Conservation (phyloP, 768 basidiomycete genomes). For the Suillus brevipes region DNA sequence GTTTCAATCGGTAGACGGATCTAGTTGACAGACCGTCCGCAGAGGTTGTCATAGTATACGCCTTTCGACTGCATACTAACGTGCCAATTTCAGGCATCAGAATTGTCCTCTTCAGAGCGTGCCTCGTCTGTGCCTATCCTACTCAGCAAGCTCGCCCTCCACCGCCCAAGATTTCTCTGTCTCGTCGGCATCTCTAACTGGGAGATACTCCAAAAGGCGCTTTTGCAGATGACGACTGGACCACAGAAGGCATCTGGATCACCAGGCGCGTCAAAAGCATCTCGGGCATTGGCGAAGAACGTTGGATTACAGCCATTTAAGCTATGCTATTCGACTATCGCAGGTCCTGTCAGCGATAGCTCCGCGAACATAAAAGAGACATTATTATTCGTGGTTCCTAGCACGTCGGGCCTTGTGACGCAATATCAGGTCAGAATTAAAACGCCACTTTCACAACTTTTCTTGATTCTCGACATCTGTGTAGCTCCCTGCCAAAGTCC, state of each 20-base stretch:
- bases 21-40: slow-evolving; percentile 69
- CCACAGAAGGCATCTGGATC: slow-evolving; percentile 11
- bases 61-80: slow-evolving; percentile 4
- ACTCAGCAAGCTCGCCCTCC: slow-evolving; percentile 55
- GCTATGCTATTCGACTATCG: slow-evolving; percentile 16
- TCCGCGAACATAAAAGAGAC: slow-evolving; percentile 46
- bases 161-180: slow-evolving; percentile 67
- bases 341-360: slow-evolving; percentile 6
- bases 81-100: slow-evolving; percentile 43
- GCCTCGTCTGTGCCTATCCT: slow-evolving; percentile 53
- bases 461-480: neutral
- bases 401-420: slow-evolving; percentile 74
- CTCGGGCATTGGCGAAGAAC: slow-evolving; percentile 11
- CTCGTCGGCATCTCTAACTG: slow-evolving; percentile 79
- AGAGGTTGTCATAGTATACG: slow-evolving; percentile 40
- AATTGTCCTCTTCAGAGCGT: slow-evolving; percentile 56
- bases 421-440: slow-evolving; percentile 58
- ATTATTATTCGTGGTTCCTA: slow-evolving; percentile 73
- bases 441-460: neutral
- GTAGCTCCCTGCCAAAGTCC: slow-evolving; percentile 47
- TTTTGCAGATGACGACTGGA: slow-evolving; percentile 29
- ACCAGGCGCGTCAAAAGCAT: slow-evolving; percentile 11
- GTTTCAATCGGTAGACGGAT: slow-evolving; percentile 56
- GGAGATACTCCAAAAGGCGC: slow-evolving; percentile 37
- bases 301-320: slow-evolving; percentile 27